These are phyloP conservation scores for Poa annua DNA, from an alignment of 176 grass and related monocot genomes.

Conservation along the genomic window DNA sequence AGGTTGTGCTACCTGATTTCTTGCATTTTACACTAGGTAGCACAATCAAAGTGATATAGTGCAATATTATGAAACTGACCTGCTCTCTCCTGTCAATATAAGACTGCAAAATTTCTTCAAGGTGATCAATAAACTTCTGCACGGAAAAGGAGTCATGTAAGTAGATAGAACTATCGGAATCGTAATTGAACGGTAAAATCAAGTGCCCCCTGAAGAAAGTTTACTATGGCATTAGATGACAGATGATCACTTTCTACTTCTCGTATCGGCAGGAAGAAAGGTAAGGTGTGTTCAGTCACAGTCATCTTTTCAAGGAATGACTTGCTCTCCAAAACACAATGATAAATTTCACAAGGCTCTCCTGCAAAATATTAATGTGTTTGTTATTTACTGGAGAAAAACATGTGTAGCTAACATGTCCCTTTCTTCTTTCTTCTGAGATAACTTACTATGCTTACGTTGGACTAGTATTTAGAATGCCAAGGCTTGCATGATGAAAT, in stretches of 20 bases:
- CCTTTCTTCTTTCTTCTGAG: neutral
- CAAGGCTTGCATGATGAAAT: constrained; percentile 15
- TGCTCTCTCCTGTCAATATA: constrained; percentile 99
- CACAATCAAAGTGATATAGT: neutral
- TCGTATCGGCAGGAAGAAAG: constrained; percentile 92
- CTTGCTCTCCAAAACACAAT: constrained; percentile 96
- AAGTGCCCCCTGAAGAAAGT: constrained; percentile 26
- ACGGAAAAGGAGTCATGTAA: constrained; percentile 28
- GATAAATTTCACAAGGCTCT: constrained; percentile 92
- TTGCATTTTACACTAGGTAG: constrained; percentile 15
- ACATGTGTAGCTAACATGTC: constrained; percentile 20
- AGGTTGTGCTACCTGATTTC: neutral
- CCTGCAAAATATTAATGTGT: constrained; percentile 59
- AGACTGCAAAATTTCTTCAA: constrained; percentile 89
- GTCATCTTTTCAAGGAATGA: constrained; percentile 99
- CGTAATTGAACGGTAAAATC: constrained; percentile 7
- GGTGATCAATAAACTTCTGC: constrained; percentile 95
- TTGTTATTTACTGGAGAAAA: constrained; percentile 23
- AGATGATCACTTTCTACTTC: constrained; percentile 90
- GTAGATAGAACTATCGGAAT: constrained; percentile 13
- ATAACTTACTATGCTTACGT: constrained; percentile 15
- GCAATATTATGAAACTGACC: constrained; percentile 52
- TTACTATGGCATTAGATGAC: constrained; percentile 92
- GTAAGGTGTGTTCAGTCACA: constrained; percentile 82
- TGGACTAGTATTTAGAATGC: constrained; percentile 20